Percentiles rank a stretch among this genome's conserved stretches.
Evolutionary conservation across 129 eudicot species (phyloP).

Genomic region (Silybum marianum): DNA sequence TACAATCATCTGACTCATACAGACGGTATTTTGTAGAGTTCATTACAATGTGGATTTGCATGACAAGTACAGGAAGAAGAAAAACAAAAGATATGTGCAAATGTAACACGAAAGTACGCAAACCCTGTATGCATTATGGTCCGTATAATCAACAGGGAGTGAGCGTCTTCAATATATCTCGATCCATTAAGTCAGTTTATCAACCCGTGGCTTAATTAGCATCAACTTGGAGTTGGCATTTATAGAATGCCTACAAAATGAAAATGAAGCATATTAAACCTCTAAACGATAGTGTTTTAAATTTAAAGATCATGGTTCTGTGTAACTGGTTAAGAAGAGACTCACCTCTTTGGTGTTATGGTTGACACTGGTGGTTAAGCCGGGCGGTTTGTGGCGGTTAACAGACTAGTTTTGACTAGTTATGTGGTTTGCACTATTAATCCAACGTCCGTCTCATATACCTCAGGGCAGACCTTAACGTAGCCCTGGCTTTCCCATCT

Average conservation of each 20-base stretch:
- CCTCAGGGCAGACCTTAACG: conserved; percentile 84
- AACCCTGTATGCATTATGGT: neutral
- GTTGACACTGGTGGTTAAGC: conserved; percentile 9
- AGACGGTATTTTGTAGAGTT: conserved; percentile 1
- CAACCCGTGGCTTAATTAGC: conserved; percentile 4
- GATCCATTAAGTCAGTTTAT: neutral
- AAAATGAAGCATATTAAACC: conserved; percentile 9
- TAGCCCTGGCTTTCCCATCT: conserved; percentile 91
- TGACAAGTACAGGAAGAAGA: conserved; percentile 12
- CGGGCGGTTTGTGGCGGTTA: conserved; percentile 3
- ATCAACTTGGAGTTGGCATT: conserved; percentile 22
- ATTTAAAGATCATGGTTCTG: neutral
- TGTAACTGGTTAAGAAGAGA: conserved; percentile 2
- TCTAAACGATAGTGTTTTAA: too few relatives aligned
- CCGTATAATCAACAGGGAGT: neutral
- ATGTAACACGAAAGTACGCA: conserved; percentile 19
- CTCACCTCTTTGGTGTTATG: conserved; percentile 22
- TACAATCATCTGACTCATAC: neutral
- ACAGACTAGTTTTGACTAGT: conserved; percentile 15
- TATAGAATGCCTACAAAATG: neutral
- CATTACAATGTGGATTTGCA: conserved; percentile 4
- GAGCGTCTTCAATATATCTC: conserved; percentile 1
- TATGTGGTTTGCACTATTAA: conserved; percentile 2
- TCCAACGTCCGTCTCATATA: conserved; percentile 73
- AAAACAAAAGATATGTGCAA: conserved; percentile 25